Base-by-base conservation (phyloP, 331 rosid genomes). In the Telfairia occidentalis region DNA sequence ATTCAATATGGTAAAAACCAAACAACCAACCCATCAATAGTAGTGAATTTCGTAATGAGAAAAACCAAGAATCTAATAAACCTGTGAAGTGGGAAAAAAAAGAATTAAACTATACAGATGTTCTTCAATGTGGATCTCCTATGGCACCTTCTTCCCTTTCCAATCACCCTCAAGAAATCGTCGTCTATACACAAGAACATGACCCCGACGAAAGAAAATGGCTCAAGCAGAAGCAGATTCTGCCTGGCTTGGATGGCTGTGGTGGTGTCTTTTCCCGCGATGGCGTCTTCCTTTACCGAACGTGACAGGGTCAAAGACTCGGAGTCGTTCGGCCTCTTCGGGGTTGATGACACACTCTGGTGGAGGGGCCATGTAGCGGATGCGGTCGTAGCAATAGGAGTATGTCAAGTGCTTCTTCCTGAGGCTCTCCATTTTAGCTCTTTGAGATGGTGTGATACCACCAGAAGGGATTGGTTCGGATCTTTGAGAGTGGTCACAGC, bases 401-500 rank as follows among this genome's bases (percentile, higher is more conserved):
- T 94, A 94, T 69, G 98, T 91, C 90, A 94, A 81, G 86, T 91
- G 93, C 78, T 89, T 94, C 86, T 65, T 82, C 84, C 97, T 82
- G 57, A 90, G 77, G 54, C 83, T 81, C 9, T 85, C 87, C 97
- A 94, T 91, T 73, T 83, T 87, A 53, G 65, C 69, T 71, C 85
- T 87, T 76, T 90, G 92, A 0, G 34, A 8, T 1, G 81, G 75
- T 10, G 89, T 82, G 45, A 91, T 77, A 29, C 84, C 86, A 29
- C 84, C 86, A 9, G 85, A 77, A 59, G 92, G 96, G 61, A 91
- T 75, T 4, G 64, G 66, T 72, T 80, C 78, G 2, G 93, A 85
- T 42, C 23, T 71, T 73, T 69, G 84, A 55, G 64, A 59, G 65
- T 15, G 76, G 64, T 87, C 92, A 43, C 97, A 94, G 54, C 80